Percentiles rank a stretch among this genome's conserved stretches.
Conservation (phyloP, 331 rosid genomes). For the Acacia concinna region DNA sequence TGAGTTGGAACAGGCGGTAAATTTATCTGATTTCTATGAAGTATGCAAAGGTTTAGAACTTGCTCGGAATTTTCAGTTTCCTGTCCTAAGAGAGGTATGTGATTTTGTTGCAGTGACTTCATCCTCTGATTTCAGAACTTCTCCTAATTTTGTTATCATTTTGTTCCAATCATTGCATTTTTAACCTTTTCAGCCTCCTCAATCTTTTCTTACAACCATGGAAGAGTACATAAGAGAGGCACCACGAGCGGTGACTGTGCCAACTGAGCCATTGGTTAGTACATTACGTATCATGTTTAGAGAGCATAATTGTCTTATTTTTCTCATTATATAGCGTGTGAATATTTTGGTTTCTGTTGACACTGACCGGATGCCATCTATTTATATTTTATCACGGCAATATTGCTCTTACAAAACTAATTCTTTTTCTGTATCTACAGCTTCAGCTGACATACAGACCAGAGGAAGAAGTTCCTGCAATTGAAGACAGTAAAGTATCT, state of each 20-base stretch:
- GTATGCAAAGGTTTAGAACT: slow-evolving; percentile 95
- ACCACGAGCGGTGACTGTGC: slow-evolving; percentile 78
- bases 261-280: slow-evolving; percentile 89
- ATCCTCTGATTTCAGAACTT: slow-evolving; percentile 18
- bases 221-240: slow-evolving; percentile 98
- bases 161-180: slow-evolving; percentile 22
- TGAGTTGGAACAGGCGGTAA: slow-evolving; percentile 65
- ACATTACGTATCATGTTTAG: slow-evolving; percentile 2
- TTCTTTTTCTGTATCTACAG: slow-evolving; percentile 55
- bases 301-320: background rate
- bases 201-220: slow-evolving; percentile 93
- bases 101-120: slow-evolving; percentile 14
- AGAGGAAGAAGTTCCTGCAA: slow-evolving; percentile 62
- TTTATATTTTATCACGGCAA: slow-evolving; percentile 12
- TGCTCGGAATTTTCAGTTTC: slow-evolving; percentile 99
- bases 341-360: slow-evolving; percentile 8
- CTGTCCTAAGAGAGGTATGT: slow-evolving; percentile 85
- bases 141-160: slow-evolving; percentile 18
- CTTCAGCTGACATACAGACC: slow-evolving; percentile 94
- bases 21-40: slow-evolving; percentile 89
- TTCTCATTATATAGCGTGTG: background rate
- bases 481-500: slow-evolving; percentile 57
- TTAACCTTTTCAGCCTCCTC: slow-evolving; percentile 79
- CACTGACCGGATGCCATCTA: background rate
- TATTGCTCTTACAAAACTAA: slow-evolving; percentile 25